Percentiles rank a stretch among this genome's conserved stretches.
These are phyloP conservation scores for Saccharum hybrid DNA, from an alignment of 202 grass and related monocot species.

Conservation along the genomic window DNA sequence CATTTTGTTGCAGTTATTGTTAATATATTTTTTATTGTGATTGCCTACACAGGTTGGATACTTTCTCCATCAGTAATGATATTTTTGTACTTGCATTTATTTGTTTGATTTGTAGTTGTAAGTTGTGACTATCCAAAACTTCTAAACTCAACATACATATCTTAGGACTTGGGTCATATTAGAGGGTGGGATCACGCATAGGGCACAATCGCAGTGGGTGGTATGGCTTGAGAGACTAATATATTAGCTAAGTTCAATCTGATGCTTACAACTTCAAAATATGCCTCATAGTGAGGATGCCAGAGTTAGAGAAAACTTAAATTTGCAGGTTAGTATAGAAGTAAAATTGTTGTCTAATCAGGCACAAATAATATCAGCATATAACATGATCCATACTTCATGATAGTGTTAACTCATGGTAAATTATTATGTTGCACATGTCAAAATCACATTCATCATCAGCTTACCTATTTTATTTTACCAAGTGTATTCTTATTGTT, in stretches of 20 bases:
- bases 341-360: not conserved
- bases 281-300: not conserved
- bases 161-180: not conserved
- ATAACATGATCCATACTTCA: constrained; percentile 17
- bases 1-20: not conserved
- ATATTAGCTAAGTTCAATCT: not conserved
- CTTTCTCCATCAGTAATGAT: not conserved
- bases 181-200: not conserved
- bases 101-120: not conserved
- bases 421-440: not conserved
- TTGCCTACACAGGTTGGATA: not conserved
- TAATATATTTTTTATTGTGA: constrained; percentile 1
- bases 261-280: not conserved
- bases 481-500: not conserved
- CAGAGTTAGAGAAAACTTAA: not conserved
- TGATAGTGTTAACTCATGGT: not conserved
- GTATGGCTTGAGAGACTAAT: not conserved
- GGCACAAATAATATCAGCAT: not conserved
- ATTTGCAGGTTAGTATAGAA: not conserved
- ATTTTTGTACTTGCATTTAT: not conserved
- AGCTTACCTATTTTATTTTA: not conserved
- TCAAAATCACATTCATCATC: not conserved
- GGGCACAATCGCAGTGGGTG: not conserved
- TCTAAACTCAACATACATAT: not conserved
- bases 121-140: not conserved